Evolutionary conservation across 495 filamentous ascomycete genomes (phyloP).

Genomic region (Rhypophila decipiens): DNA sequence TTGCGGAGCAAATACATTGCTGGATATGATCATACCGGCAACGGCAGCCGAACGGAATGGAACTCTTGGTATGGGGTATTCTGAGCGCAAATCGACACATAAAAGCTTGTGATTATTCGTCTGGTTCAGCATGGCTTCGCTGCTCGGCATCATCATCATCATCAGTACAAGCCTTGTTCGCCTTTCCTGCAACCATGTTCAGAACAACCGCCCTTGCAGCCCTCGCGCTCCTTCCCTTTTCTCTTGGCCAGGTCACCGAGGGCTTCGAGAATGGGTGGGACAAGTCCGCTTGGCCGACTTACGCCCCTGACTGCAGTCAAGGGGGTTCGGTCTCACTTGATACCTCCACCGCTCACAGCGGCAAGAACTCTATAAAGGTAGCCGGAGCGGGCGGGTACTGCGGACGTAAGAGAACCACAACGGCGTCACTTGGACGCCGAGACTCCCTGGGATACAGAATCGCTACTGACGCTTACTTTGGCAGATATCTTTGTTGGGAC

Average conservation of each 20-base stretch:
- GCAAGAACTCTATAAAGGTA: slow-evolving; percentile 50
- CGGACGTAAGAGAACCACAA: too few relatives aligned
- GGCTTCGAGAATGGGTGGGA: slow-evolving; percentile 51
- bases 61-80: too few relatives aligned
- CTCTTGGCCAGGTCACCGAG: slow-evolving; percentile 45
- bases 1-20: too few relatives aligned
- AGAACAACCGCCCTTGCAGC: slow-evolving; percentile 36
- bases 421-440: too few relatives aligned
- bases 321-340: slow-evolving; percentile 50
- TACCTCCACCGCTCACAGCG: slow-evolving; percentile 43
- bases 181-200: slow-evolving; percentile 33
- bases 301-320: slow-evolving; percentile 51
- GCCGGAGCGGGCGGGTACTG: slow-evolving; percentile 50
- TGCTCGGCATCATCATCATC: background rate
- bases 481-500: slow-evolving; percentile 57
- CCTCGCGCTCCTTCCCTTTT: slow-evolving; percentile 38
- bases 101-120: background rate
- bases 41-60: too few relatives aligned
- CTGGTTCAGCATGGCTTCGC: background rate
- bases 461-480: too few relatives aligned
- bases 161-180: background rate
- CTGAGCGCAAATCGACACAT: too few relatives aligned
- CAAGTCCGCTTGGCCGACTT: slow-evolving; percentile 46
- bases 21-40: too few relatives aligned
- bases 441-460: too few relatives aligned